A percentile compares a stretch with the other conserved stretches of the same genome.
Evolutionary conservation across 2,329 filamentous ascomycete species (phyloP).

Genomic region (Fusarium miscanthi): DNA sequence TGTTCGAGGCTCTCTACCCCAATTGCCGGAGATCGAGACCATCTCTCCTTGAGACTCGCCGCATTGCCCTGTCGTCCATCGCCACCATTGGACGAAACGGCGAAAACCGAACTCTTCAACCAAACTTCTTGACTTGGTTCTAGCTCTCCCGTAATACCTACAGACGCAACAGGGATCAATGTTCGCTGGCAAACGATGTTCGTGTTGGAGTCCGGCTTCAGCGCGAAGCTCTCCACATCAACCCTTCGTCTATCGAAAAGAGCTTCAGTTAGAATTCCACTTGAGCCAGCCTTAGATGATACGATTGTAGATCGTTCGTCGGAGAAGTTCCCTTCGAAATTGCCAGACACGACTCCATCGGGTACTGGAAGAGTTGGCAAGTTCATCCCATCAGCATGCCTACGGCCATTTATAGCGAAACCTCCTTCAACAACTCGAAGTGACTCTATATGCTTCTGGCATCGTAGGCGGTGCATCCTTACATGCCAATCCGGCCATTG

Average conservation of each 20-base stretch:
- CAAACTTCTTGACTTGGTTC: not conserved
- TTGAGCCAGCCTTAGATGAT: conserved; percentile 7
- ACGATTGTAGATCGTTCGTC: conserved; percentile 6
- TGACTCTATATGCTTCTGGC: not conserved
- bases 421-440: conserved; percentile 33
- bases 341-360: not conserved
- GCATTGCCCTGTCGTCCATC: rapidly evolving
- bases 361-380: not conserved
- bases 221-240: not conserved
- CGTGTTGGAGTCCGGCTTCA: conserved; percentile 39
- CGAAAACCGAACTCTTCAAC: conserved; percentile 16
- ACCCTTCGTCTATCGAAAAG: rapidly evolving
- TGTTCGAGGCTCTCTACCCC: not conserved
- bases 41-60: not conserved
- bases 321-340: conserved; percentile 3
- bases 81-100: not conserved
- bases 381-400: conserved; percentile 13
- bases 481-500: conserved; percentile 52
- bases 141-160: not conserved
- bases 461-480: conserved; percentile 38
- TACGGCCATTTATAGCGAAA: conserved; percentile 30
- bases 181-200: conserved; percentile 30
- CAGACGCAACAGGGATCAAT: conserved; percentile 20
- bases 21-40: not conserved
- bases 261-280: conserved; percentile 9